phyloP scores from a whole-genome alignment of 2,329 filamentous ascomycete species.

The Botrytis byssoidea region DNA sequence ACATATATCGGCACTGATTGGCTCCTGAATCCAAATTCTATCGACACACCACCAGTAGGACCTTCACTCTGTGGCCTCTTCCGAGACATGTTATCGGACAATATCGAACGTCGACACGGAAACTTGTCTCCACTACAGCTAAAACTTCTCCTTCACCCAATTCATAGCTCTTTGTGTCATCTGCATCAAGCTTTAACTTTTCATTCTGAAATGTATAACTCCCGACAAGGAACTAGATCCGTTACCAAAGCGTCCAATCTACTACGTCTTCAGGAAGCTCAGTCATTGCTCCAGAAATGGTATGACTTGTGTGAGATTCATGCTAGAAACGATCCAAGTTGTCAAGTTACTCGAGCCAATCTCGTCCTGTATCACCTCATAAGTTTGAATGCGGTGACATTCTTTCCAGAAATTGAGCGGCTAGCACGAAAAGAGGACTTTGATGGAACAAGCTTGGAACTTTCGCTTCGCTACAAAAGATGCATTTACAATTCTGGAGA shows the following conservation, averaged over 20 bases:
- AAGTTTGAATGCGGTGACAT: slow-evolving; percentile 65
- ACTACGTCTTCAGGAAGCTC: slow-evolving; percentile 61
- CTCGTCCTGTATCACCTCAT: slow-evolving; percentile 70
- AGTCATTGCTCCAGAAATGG: slow-evolving; percentile 63
- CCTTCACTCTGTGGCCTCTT: slow-evolving; percentile 64
- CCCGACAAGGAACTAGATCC: slow-evolving; percentile 45
- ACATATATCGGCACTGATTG: slow-evolving; percentile 52
- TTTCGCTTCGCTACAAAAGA: slow-evolving; percentile 56
- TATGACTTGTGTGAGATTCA: slow-evolving; percentile 61
- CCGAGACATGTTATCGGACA: slow-evolving; percentile 65
- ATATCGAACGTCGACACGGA: slow-evolving; percentile 50
- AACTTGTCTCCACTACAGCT: slow-evolving; percentile 55
- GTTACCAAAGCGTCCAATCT: slow-evolving; percentile 61
- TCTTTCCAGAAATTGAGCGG: slow-evolving; percentile 65
- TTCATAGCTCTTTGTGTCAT: slow-evolving; percentile 65
- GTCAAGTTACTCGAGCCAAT: slow-evolving; percentile 61
- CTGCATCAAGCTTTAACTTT: slow-evolving; percentile 64
- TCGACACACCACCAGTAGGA: slow-evolving; percentile 52
- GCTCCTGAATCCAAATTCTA: slow-evolving; percentile 29
- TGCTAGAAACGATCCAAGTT: slow-evolving; percentile 54
- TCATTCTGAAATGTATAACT: slow-evolving; percentile 55
- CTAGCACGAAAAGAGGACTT: slow-evolving; percentile 61
- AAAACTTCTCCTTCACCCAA: slow-evolving; percentile 65
- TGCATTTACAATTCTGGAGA: slow-evolving; percentile 64
- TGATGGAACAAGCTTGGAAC: slow-evolving; percentile 51